These are phyloP conservation scores for Aspergillus sergii DNA, from an alignment of 2,329 filamentous ascomycete genomes.

Conservation along the genomic window DNA sequence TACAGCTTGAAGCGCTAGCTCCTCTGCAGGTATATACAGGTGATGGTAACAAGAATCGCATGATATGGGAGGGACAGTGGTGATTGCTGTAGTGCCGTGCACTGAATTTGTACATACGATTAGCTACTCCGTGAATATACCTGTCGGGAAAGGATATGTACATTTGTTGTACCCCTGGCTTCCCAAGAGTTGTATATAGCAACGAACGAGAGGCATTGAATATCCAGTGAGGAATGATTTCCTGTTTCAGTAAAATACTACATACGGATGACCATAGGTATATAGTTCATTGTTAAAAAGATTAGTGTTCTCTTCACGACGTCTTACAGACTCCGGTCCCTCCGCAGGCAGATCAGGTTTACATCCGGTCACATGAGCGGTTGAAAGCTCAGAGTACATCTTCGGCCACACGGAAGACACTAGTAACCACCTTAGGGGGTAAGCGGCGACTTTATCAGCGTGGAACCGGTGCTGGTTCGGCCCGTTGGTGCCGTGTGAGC, in stretches of 20 bases:
- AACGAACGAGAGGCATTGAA: no score
- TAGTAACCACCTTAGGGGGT: background rate
- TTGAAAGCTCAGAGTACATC: background rate
- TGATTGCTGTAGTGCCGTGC: no score
- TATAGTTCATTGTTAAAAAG: background rate
- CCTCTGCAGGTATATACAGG: background rate
- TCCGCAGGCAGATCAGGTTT: background rate
- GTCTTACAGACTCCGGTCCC: background rate
- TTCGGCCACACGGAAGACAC: background rate
- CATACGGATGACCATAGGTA: no score
- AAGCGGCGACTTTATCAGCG: background rate
- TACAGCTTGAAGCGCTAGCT: background rate
- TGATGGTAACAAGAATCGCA: background rate
- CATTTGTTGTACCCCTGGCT: no score
- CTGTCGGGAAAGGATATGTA: no score
- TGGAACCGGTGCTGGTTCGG: background rate
- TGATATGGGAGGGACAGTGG: background rate
- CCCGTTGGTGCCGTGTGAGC: background rate
- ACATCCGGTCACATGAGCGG: background rate
- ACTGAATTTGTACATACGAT: no score
- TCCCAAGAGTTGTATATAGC: no score
- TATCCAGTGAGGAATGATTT: no score
- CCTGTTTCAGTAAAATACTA: no score
- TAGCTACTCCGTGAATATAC: no score
- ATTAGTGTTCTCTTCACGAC: background rate